Percentiles rank a stretch among this genome's conserved stretches.
Evolutionary conservation across 768 basidiomycete genomes (phyloP).

Genomic region (Trametes elegans): DNA sequence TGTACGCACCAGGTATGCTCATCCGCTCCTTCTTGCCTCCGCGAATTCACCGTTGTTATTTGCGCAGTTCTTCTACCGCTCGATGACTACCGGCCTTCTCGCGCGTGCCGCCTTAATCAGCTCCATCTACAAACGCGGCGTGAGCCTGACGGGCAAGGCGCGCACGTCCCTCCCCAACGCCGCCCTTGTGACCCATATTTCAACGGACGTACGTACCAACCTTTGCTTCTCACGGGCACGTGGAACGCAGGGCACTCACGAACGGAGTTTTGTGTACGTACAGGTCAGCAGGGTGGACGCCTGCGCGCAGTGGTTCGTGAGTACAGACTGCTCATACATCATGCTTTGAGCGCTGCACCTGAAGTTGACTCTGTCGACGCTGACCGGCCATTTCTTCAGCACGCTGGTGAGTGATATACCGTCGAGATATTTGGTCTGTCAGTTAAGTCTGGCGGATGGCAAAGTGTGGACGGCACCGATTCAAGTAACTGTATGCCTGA

Average conservation of each 20-base stretch:
- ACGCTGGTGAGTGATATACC: conserved; percentile 31
- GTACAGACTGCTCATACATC: conserved; percentile 29
- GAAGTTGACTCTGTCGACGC: background rate
- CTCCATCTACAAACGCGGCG: conserved; percentile 67
- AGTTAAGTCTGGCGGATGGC: background rate
- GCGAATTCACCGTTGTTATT: background rate
- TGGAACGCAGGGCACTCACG: no score
- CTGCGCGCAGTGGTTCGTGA: conserved; percentile 72
- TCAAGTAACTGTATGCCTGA: conserved; percentile 57
- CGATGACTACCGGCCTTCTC: conserved; percentile 65
- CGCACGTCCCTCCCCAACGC: conserved; percentile 61
- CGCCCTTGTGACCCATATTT: conserved; percentile 58
- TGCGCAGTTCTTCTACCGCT: conserved; percentile 64
- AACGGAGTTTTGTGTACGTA: background rate
- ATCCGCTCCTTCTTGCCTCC: conserved; percentile 16
- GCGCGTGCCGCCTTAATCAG: conserved; percentile 65
- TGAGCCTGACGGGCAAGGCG: conserved; percentile 63
- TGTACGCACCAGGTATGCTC: conserved; percentile 61
- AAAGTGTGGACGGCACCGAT: conserved; percentile 68
- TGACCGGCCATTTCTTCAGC: conserved; percentile 27
- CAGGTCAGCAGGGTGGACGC: conserved; percentile 57
- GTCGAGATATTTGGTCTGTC: background rate
- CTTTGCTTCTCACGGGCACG: background rate
- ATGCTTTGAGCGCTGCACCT: background rate
- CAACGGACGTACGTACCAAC: conserved; percentile 53